Percentiles rank a stretch among this genome's conserved stretches.
These are phyloP conservation scores for Colletotrichum euphorbiae DNA, from an alignment of 2,329 filamentous ascomycete species.

Conservation along the genomic window DNA sequence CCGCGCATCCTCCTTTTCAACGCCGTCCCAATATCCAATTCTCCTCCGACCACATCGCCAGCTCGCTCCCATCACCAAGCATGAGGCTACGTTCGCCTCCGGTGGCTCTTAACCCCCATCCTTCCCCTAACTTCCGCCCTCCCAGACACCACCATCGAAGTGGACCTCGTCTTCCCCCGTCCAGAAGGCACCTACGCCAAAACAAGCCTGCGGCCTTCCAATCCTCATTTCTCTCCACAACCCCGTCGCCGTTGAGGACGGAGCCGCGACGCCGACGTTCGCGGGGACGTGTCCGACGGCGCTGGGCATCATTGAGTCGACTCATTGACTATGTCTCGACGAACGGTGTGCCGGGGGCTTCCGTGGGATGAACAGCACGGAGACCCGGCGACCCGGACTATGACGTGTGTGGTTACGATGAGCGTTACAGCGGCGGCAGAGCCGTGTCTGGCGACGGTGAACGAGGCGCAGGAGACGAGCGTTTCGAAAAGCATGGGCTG, in stretches of 20 bases:
- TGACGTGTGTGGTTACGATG: conserved; percentile 15
- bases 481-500: conserved; percentile 18
- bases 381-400: background rate
- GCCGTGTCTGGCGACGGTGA: conserved; percentile 12
- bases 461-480: conserved; percentile 20
- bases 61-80: no score
- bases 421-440: conserved; percentile 10
- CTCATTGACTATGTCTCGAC: conserved; percentile 9
- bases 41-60: no score
- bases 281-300: conserved; percentile 13
- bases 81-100: no score
- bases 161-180: conserved; percentile 31
- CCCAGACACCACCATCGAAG: background rate
- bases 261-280: conserved; percentile 20
- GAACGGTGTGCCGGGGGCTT: conserved; percentile 25
- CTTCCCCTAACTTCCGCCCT: background rate
- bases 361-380: background rate
- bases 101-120: background rate
- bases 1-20: no score
- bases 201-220: background rate
- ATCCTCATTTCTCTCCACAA: conserved; percentile 23
- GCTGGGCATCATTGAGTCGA: conserved; percentile 1
- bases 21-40: no score
- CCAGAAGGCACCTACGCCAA: background rate
- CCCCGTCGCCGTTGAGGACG: conserved; percentile 12